Percentiles rank a stretch among this genome's conserved stretches.
Evolutionary conservation across 108 stramenopile species (phyloP).

Genomic region (Nitzschia putrida): DNA sequence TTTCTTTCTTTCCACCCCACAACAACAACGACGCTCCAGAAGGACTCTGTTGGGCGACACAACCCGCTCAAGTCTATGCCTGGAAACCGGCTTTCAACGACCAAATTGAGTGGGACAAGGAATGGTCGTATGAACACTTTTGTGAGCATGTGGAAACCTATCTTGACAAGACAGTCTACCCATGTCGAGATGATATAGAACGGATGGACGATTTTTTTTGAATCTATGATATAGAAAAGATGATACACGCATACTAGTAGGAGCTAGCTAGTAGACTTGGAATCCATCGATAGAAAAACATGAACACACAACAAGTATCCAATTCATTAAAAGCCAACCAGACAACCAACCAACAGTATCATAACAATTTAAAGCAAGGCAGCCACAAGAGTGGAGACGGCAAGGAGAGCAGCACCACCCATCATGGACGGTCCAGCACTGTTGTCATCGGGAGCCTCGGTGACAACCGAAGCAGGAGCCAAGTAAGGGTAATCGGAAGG

Average conservation of each 20-base stretch:
- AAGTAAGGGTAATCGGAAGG: conserved; percentile 14
- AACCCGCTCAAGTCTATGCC: conserved; percentile 48
- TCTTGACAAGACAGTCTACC: conserved; percentile 51
- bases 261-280: too few species aligned
- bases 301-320: too few species aligned
- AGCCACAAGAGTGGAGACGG: too few species aligned
- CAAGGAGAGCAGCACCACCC: background rate
- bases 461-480: background rate
- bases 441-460: conserved; percentile 10
- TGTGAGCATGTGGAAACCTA: conserved; percentile 48
- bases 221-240: too few species aligned
- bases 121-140: conserved; percentile 60
- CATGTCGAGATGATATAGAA: conserved; percentile 49
- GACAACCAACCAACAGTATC: too few species aligned
- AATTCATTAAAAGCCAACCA: too few species aligned
- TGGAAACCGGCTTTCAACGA: conserved; percentile 40
- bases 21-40: background rate
- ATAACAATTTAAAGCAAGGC: too few species aligned
- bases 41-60: background rate
- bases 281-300: too few species aligned
- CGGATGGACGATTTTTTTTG: background rate
- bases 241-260: too few species aligned
- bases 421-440: background rate
- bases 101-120: conserved; percentile 35
- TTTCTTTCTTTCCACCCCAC: background rate